Percentiles rank a stretch among this genome's conserved stretches.
phyloP scores from a whole-genome alignment of 169 alveolate genomes.

The Plasmodium gonderi region DNA sequence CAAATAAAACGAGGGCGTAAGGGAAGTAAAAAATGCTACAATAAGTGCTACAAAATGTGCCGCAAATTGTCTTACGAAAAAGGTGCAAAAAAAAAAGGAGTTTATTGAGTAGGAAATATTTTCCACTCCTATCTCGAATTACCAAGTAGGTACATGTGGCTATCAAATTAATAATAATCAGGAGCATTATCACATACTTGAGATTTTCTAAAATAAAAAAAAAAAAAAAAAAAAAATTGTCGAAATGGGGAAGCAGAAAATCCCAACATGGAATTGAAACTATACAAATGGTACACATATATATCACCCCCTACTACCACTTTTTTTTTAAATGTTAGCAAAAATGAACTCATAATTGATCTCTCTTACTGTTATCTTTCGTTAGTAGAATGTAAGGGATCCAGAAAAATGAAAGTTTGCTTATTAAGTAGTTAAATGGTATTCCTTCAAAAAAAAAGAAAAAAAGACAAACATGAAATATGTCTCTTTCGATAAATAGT shows the following conservation, averaged over 20 bases:
- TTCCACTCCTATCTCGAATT: background rate
- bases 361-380: conserved; percentile 20
- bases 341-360: background rate
- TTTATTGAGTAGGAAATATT: background rate
- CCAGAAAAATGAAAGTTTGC: conserved; percentile 66
- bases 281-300: background rate
- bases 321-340: background rate
- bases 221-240: background rate
- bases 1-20: background rate
- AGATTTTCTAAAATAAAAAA: conserved; percentile 30
- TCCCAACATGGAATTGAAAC: background rate
- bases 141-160: conserved; percentile 64
- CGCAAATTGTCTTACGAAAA: no score
- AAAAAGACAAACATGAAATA: background rate
- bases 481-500: background rate
- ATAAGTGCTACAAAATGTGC: no score
- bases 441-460: conserved; percentile 50
- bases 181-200: conserved; percentile 41
- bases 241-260: no score
- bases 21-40: background rate
- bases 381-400: conserved; percentile 48
- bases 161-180: conserved; percentile 28
- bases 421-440: conserved; percentile 44
- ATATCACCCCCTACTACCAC: background rate
- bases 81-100: background rate